phyloP scores from a whole-genome alignment of 2,329 filamentous ascomycete species.

The Microdochium trichocladiopsis region DNA sequence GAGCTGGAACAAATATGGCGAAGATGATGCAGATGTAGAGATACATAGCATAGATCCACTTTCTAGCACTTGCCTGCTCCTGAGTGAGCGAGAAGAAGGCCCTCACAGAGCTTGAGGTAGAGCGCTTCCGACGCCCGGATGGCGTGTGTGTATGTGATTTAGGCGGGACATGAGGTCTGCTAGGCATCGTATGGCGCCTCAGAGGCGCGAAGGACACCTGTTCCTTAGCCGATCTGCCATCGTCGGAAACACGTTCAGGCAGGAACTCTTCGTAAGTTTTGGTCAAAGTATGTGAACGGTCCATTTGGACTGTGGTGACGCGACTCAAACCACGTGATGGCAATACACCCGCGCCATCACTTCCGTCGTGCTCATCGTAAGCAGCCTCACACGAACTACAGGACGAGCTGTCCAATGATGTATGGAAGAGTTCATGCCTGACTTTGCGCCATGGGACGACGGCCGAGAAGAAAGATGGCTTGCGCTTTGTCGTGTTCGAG shows the following conservation, averaged over 20 bases:
- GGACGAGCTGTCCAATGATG: slow-evolving; percentile 19
- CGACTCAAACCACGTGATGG: slow-evolving; percentile 6
- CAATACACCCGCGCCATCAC: slow-evolving; percentile 7
- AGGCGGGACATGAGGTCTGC: slow-evolving; percentile 21
- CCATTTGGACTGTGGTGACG: slow-evolving; percentile 10
- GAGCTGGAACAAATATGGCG: slow-evolving; percentile 51
- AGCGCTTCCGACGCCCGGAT: slow-evolving; percentile 58
- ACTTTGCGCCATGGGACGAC: slow-evolving; percentile 39
- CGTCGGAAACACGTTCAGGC: not conserved
- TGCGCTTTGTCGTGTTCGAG: slow-evolving; percentile 25
- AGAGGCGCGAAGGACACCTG: slow-evolving; percentile 4
- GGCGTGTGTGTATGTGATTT: slow-evolving; percentile 46
- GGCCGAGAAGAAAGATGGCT: slow-evolving; percentile 27
- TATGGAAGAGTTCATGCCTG: slow-evolving; percentile 27
- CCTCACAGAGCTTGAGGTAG: slow-evolving; percentile 56
- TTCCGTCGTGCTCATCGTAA: slow-evolving; percentile 16
- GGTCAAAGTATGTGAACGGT: slow-evolving; percentile 2
- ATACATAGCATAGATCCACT: slow-evolving; percentile 77
- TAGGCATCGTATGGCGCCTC: slow-evolving; percentile 47
- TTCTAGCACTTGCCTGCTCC: slow-evolving; percentile 66
- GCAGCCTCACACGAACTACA: slow-evolving; percentile 23
- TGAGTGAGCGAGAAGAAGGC: slow-evolving; percentile 77
- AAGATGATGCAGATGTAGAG: slow-evolving; percentile 62
- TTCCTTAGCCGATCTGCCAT: not conserved
- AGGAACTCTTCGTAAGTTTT: not conserved